Percentiles rank a stretch among this genome's conserved stretches.
These are phyloP conservation scores for Penicillium crustosum DNA, from an alignment of 2,329 filamentous ascomycete genomes.

Conservation along the genomic window DNA sequence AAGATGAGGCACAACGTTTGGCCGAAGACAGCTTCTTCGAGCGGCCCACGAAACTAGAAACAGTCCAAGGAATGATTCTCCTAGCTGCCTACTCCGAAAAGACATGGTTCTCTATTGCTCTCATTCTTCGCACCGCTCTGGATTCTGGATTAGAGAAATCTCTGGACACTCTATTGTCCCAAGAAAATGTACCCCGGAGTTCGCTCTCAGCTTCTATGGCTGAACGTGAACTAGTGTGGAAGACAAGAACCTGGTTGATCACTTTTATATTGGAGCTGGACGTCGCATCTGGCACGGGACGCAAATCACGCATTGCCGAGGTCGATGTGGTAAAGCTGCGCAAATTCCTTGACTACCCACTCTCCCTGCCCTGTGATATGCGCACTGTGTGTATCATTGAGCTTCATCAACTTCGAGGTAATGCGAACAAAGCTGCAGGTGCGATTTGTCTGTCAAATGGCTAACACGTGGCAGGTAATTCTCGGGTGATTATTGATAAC, in stretches of 20 bases:
- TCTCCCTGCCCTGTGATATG: conserved; percentile 37
- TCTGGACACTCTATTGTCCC: conserved; percentile 32
- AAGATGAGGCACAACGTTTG: conserved; percentile 38
- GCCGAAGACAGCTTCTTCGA: conserved; percentile 41
- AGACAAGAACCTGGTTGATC: conserved; percentile 38
- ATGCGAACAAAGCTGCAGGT: neutral
- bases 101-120: conserved; percentile 39
- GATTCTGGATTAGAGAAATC: conserved; percentile 39
- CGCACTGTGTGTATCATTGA: conserved; percentile 38
- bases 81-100: conserved; percentile 40
- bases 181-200: conserved; percentile 34
- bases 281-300: conserved; percentile 37
- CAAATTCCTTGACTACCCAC: conserved; percentile 37
- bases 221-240: conserved; percentile 37
- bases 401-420: conserved; percentile 38
- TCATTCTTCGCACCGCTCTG: conserved; percentile 37
- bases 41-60: conserved; percentile 38
- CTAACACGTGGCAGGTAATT: conserved; percentile 23
- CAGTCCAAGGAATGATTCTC: conserved; percentile 39
- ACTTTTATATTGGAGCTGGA: conserved; percentile 38
- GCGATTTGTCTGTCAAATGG: neutral
- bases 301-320: conserved; percentile 37
- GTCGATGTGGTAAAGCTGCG: conserved; percentile 36
- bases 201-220: conserved; percentile 36
- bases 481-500: conserved; percentile 32